These are phyloP conservation scores for Talaromyces albobiverticillius DNA, from an alignment of 2,329 filamentous ascomycete genomes.

Conservation along the genomic window DNA sequence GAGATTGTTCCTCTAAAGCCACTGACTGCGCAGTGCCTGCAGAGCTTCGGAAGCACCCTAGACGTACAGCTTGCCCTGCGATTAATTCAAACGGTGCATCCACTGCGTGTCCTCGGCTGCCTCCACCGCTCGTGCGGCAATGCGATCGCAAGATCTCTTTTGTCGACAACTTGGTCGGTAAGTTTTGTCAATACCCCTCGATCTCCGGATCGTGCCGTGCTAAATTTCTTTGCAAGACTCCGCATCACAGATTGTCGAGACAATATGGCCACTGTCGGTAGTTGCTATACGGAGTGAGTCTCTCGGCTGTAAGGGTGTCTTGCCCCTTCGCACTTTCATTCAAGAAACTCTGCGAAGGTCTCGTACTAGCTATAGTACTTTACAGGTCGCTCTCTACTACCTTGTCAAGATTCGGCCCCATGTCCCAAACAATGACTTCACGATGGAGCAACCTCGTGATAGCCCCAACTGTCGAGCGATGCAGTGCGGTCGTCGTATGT, in stretches of 20 bases:
- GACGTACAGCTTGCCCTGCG: conserved; percentile 52
- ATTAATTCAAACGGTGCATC: conserved; percentile 44
- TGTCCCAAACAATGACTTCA: conserved; percentile 79
- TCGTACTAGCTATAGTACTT: conserved; percentile 92
- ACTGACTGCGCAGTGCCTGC: conserved; percentile 34
- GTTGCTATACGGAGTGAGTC: conserved; percentile 71
- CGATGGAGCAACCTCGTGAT: conserved; percentile 77
- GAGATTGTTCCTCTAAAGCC: conserved; percentile 28
- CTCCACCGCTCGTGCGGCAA: conserved; percentile 78
- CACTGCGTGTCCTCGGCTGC: conserved; percentile 58
- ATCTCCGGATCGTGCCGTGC: conserved; percentile 16
- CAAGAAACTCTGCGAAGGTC: conserved; percentile 95
- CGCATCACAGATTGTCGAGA: conserved; percentile 93
- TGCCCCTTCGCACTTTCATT: conserved; percentile 92
- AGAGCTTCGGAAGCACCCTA: conserved; percentile 50
- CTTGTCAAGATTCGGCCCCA: conserved; percentile 89
- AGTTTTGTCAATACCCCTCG: conserved; percentile 46
- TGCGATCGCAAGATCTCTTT: conserved; percentile 91
- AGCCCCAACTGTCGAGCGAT: conserved; percentile 71
- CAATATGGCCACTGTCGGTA: conserved; percentile 92
- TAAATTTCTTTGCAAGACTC: conserved; percentile 66
- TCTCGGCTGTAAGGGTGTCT: conserved; percentile 67
- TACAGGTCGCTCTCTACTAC: conserved; percentile 96
- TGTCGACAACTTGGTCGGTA: conserved; percentile 96
- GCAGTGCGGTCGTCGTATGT: conserved; percentile 96